Evolutionary conservation across 371 early-diverging fungal species (phyloP).

Genomic region (Apophysomyces ossiformis): DNA sequence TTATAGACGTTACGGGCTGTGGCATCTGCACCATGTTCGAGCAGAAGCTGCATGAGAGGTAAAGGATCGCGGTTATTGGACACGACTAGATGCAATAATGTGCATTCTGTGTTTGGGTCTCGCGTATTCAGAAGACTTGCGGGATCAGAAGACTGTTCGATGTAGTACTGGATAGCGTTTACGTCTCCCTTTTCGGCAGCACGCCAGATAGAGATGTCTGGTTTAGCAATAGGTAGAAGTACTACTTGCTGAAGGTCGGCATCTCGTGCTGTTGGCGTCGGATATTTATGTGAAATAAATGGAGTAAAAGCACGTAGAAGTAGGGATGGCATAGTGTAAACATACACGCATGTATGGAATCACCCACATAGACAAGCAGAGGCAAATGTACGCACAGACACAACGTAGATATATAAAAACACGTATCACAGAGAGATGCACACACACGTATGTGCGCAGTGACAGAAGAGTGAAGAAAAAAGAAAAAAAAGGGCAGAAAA

Average conservation of each 20-base stretch:
- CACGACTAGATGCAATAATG: conserved; percentile 48
- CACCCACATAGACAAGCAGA: not conserved
- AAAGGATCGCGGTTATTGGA: conserved; percentile 43
- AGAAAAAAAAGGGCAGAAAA: not conserved
- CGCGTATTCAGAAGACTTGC: conserved; percentile 43
- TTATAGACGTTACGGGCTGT: conserved; percentile 47
- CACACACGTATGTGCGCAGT: not conserved
- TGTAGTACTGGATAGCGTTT: conserved; percentile 25
- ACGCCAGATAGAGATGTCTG: conserved; percentile 27
- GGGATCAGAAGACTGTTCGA: conserved; percentile 17
- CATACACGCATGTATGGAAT: not conserved
- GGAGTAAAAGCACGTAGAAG: conserved; percentile 8
- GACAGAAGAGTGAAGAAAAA: no score
- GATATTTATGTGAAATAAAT: conserved; percentile 10
- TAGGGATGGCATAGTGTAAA: conserved; percentile 3
- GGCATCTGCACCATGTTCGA: conserved; percentile 55
- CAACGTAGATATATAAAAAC: not conserved
- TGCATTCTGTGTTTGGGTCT: conserved; percentile 55
- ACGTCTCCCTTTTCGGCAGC: conserved; percentile 40
- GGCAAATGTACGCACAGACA: not conserved
- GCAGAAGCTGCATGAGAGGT: conserved; percentile 37
- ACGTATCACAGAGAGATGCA: not conserved
- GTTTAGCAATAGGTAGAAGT: not conserved
- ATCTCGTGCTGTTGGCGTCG: not conserved
- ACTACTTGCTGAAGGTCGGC: conserved; percentile 4